Evolutionary conservation across 371 early-diverging fungal genomes (phyloP), one percentile per base, ranked within the genome.

Genomic region (Mortierella sp.): DNA sequence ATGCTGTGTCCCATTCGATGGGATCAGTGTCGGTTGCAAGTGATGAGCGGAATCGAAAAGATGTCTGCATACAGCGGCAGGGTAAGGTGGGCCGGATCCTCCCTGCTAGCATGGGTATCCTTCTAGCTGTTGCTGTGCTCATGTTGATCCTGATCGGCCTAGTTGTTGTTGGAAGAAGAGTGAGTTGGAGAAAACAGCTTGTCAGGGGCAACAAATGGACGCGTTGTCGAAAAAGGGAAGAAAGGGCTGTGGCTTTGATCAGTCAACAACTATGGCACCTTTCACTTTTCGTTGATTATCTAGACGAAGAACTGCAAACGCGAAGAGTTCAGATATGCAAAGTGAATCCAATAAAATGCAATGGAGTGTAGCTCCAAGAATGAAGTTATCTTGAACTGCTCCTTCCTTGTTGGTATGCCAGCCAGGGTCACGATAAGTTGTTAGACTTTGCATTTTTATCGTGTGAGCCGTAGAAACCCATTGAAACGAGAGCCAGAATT

Each of bases 81-180:
- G 54, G 68, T 12, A 27, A 16, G 18, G 68, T 65, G 41, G 32
- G 41, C 10, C 71, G 63, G 27, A 51, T 49, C 24, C 27, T 80
- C n/a, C 78, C 14, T 18, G 82, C 75, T 12, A 82, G 51, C 18
- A 46, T 44, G 12, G 63, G 38, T 27, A 71, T 38, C 16, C 38
- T 60, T 49, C 72, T 78, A 41, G 49, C 18, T 12, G 77, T 60
- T 49, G 60, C 32, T 35, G 60, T 46, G 72, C 32, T 72, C 81
- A 76, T 80, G n/a, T 29, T 72, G 49, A 49, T 21, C 24, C 56
- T 71, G 24, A 35, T 29, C 54, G 21, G 49, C 49, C 21, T 11
- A 38, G 58, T 11, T 43, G 35, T 58, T 24, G 27, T 32, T 72
- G 72, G 7, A 16, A 41, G 24, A 32, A 60, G 32, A 21, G 18